Conservation (phyloP, 345 rosid species). For the Eucalyptus fibrosa region DNA sequence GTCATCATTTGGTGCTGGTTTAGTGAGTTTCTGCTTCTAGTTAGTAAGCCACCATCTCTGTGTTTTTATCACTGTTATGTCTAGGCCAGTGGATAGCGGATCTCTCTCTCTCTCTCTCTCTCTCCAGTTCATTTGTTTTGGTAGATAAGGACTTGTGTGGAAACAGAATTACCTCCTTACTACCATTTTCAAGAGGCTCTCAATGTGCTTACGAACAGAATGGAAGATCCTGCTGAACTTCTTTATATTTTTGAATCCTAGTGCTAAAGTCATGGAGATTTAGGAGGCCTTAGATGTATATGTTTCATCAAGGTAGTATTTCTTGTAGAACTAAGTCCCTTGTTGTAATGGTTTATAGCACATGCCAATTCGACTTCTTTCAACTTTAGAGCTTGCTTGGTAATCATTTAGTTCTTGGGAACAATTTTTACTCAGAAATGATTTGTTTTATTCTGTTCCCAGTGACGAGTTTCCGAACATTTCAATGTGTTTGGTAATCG, state of each 20-base stretch:
- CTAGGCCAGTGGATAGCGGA: background rate
- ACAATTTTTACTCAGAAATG: too few relatives aligned
- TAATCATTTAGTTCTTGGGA: rapidly evolving
- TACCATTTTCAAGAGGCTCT: background rate
- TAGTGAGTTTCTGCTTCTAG: background rate
- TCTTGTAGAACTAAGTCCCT: background rate
- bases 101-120: background rate
- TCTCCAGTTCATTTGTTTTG: background rate
- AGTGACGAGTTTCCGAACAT: rapidly evolving
- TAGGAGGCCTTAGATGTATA: background rate
- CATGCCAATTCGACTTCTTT: background rate
- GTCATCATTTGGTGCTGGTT: background rate
- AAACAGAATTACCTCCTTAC: background rate
- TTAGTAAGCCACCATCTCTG: background rate
- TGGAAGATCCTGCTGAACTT: background rate
- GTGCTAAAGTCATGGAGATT: background rate
- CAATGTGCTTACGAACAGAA: background rate
- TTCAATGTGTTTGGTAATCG: too few relatives aligned
- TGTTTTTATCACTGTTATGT: background rate
- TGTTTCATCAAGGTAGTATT: background rate
- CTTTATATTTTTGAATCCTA: background rate
- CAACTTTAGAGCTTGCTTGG: background rate
- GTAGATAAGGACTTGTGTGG: background rate
- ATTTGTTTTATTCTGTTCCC: too few relatives aligned
- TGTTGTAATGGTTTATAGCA: background rate